Evolutionary conservation across 768 basidiomycete genomes (phyloP).

Genomic region (Punctularia strigosozonata): DNA sequence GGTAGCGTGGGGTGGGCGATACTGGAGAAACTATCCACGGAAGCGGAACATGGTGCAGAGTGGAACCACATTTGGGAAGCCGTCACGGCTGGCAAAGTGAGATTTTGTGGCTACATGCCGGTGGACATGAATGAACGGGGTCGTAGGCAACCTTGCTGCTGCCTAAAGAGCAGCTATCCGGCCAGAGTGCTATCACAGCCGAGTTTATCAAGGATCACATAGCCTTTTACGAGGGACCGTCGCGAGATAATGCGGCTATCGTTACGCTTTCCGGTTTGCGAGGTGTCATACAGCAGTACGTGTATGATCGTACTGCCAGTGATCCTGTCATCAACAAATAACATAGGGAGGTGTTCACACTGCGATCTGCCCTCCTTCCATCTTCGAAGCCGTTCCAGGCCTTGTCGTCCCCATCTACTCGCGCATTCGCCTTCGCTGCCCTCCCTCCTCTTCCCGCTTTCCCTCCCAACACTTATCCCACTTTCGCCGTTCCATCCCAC

Average conservation of each 20-base stretch:
- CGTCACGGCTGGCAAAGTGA: conserved; percentile 55
- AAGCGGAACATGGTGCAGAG: conserved; percentile 38
- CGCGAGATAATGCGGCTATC: conserved; percentile 34
- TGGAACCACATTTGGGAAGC: conserved; percentile 64
- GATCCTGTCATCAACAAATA: neutral
- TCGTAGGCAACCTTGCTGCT: conserved; percentile 69
- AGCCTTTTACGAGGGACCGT: conserved; percentile 44
- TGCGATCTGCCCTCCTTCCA: conserved; percentile 31
- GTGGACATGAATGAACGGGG: conserved; percentile 1
- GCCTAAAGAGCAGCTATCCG: conserved; percentile 47
- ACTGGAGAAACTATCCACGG: conserved; percentile 40
- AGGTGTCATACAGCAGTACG: conserved; percentile 54
- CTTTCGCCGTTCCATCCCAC: neutral
- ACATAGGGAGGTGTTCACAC: conserved; percentile 24
- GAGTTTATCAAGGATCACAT: conserved; percentile 83
- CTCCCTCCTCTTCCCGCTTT: conserved; percentile 39
- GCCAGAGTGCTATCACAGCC: conserved; percentile 45
- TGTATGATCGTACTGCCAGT: conserved; percentile 4
- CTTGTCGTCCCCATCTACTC: conserved; percentile 24
- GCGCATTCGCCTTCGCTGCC: conserved; percentile 23
- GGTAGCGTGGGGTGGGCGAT: conserved; percentile 67
- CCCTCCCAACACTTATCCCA: conserved; percentile 19
- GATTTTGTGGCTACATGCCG: conserved; percentile 10
- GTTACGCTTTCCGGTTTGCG: conserved; percentile 79
- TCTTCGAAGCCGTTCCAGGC: conserved; percentile 28